Evolutionary conservation across 176 grass and related monocot genomes (phyloP).

Genomic region (Oryza brachyantha): DNA sequence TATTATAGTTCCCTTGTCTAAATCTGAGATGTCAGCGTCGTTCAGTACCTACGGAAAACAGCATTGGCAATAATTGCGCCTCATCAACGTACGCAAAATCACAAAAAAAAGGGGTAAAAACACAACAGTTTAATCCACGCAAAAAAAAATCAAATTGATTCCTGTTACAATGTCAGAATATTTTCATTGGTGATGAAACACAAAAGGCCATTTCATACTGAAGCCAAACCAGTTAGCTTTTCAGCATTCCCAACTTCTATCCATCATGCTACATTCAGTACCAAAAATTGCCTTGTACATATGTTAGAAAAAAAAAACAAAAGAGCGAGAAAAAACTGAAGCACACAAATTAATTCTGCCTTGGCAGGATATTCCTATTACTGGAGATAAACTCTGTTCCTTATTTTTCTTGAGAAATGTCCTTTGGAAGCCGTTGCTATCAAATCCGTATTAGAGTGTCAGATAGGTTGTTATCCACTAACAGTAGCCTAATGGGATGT

Average conservation of each 20-base stretch:
- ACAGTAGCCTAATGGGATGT: background rate
- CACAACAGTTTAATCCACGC: background rate
- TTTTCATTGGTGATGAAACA: background rate
- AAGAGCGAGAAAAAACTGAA: background rate
- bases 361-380: background rate
- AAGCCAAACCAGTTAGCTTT: background rate
- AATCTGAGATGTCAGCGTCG: background rate
- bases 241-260: background rate
- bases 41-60: constrained; percentile 4
- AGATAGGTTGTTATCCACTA: background rate
- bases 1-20: background rate
- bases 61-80: background rate
- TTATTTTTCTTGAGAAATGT: background rate
- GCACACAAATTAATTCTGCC: background rate
- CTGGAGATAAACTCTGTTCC: background rate
- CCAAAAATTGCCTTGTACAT: background rate
- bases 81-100: background rate
- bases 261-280: background rate
- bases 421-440: background rate
- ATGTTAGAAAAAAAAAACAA: background rate
- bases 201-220: background rate
- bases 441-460: background rate
- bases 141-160: background rate
- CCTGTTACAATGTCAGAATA: background rate
- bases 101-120: background rate